Evolutionary conservation across 805 yeast species (phyloP), one percentile per base, ranked within the genome.

Genomic region (Maudiozyma serrabonitensis): DNA sequence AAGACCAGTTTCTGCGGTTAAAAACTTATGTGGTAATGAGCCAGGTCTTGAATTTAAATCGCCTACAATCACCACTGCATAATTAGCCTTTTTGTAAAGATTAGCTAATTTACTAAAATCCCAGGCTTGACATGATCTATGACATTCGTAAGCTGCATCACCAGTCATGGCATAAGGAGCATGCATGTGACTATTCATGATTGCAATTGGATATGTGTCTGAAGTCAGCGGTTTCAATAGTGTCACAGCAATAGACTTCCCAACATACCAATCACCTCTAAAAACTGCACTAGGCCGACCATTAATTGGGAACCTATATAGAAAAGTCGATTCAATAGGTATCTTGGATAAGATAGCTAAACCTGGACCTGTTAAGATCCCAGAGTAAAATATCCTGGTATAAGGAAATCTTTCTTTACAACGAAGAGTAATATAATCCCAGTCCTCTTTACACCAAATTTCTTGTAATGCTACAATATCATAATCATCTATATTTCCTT

Each of bases 221-320:
- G 73, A 67, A 16, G 61, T 58, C 2, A 77, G 68, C 5, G 86
- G 82, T 49, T 70, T 70, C 41, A 93, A 69, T 4, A 80, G 66
- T 0, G 95, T 84, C 3, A 88, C 80, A 0, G 95, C 84, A 18
- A 88, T 78, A 8, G 91, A 77, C 63, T 93, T 93, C 8, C 99
- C 99, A 21, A 93, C 99, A 56, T 79, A 87, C 96, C 97, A 93
- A 64, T 93, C 99, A 37, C 99, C 99, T 51, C 98, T 72, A 70
- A 79, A 84, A 54, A 93, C 83, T 0, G 99, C 99, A 41, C 88
- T 80, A 1, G 98, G 95, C 46, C 96, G 73, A 1, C 99, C 99
- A 64, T 91, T 93, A 53, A 93, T 78, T 0, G 97, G 95, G 61
- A 87, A 93, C 19, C 95, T 71, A 61, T 86, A 84, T 44, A 93